Base-by-base conservation (phyloP, 2,329 filamentous ascomycete species). In the Dactylellina cionopaga region DNA sequence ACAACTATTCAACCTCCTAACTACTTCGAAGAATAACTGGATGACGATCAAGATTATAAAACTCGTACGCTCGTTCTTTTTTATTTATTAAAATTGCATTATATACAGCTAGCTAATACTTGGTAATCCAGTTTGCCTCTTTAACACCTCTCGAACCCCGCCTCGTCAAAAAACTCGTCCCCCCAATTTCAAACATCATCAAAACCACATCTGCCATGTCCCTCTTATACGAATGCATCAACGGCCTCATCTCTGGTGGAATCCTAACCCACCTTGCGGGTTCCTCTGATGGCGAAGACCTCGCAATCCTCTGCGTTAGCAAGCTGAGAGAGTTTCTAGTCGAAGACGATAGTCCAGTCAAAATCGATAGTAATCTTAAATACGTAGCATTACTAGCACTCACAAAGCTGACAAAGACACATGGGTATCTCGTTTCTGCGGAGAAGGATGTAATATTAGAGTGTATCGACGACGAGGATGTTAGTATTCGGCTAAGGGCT, bases 41-140 rank as follows among this genome's bases (percentile, higher is more conserved):
- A 98, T 99, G 94, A 93, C 93, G 69, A 99, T 99, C 79, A 99
- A 99, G 80, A 87, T 99, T 74, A 98, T 99, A 80, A 99, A 99
- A 82, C 85, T 99, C 74, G 92, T 94, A 80, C 76, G 87, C 82
- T n/a, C n/a, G n/a, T n/a, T n/a, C n/a, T n/a, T 35, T 27, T 19
- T 7, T 31, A 62, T 15, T 15, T 19, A 58, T 69, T 9, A 39
- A n/a, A 51, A 27, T n/a, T 15, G 9, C 22, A 46, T 17, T 25
- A 29, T n/a, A 31, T 24, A 15, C 37, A 24, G 29, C 43, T 24
- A 5, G 2, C 10, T 7, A 51, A 11, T 47, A 25, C 43, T 47
- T 22, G 19, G 24, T 41, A 22, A 17, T 24, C 46, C 7, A 96
- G 90, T 99, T 99, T 84, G 94, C 95, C 43, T 96, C 92, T 0